phyloP scores from a whole-genome alignment of 257 asterid species.

The Fraxinus cuspidata region DNA sequence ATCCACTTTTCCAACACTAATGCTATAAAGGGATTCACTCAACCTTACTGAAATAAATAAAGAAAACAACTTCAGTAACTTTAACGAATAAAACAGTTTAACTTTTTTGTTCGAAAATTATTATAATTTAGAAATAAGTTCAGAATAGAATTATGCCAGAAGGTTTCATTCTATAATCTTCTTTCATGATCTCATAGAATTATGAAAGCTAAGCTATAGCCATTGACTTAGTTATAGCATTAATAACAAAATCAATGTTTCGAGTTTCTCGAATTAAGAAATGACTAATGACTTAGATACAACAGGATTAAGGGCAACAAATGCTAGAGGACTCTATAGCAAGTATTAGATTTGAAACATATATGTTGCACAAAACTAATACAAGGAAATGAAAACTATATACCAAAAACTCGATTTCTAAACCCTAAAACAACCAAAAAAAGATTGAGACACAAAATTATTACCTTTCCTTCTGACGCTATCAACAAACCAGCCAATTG shows the following conservation, averaged over 20 bases:
- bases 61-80: slow-evolving; percentile 15
- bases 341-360: background rate
- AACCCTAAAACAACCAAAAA: background rate
- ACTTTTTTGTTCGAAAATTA: background rate
- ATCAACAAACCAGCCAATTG: slow-evolving; percentile 95
- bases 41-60: slow-evolving; percentile 61
- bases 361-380: slow-evolving; percentile 1
- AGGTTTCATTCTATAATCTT: background rate
- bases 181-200: background rate
- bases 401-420: background rate
- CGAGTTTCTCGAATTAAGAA: background rate
- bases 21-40: slow-evolving; percentile 69
- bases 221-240: background rate
- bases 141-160: background rate
- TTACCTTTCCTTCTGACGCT: slow-evolving; percentile 81
- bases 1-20: slow-evolving; percentile 53
- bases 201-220: background rate
- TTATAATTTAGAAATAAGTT: background rate
- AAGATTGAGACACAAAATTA: slow-evolving; percentile 1
- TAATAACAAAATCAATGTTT: background rate
- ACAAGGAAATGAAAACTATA: slow-evolving; percentile 11
- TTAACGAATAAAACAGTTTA: slow-evolving; percentile 16
- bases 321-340: background rate
- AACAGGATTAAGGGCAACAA: background rate
- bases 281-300: background rate